Conservation (phyloP, 176 grass and related monocot genomes). For the Raddia distichophylla region DNA sequence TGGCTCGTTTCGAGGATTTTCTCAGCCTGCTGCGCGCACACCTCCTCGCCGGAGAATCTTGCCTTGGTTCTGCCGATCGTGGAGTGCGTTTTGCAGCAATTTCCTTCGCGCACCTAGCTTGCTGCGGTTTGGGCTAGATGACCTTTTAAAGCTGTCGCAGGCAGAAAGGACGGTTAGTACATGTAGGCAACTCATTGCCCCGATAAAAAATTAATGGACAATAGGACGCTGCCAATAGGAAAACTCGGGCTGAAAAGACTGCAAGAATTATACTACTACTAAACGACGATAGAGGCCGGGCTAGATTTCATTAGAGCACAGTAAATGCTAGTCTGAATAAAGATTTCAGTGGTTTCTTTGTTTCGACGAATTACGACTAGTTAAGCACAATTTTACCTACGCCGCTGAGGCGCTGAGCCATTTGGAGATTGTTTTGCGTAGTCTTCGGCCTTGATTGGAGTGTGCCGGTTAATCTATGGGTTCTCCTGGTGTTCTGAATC, state of each 20-base stretch:
- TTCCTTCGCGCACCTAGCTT: neutral
- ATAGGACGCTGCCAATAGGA: conserved; percentile 15
- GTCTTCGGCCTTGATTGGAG: neutral
- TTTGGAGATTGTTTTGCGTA: neutral
- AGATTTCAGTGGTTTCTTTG: neutral
- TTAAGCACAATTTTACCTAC: conserved; percentile 1
- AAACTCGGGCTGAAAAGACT: conserved; percentile 27
- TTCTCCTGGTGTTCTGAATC: neutral
- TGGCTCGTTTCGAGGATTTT: neutral
- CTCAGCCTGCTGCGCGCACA: neutral
- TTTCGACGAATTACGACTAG: neutral
- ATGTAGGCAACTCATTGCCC: conserved; percentile 25
- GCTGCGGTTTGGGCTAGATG: neutral
- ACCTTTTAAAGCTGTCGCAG: conserved; percentile 33
- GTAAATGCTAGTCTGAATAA: conserved; percentile 28
- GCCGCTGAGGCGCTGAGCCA: neutral
- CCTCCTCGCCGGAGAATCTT: conserved; percentile 30
- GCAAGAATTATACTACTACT: conserved; percentile 29
- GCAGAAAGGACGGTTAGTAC: conserved; percentile 39
- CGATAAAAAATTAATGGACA: conserved; percentile 8
- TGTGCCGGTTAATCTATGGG: neutral
- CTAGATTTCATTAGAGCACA: conserved; percentile 11
- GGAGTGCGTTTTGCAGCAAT: neutral
- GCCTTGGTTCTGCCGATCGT: conserved; percentile 6
- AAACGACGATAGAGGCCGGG: neutral